phyloP scores from a whole-genome alignment of 176 grass and related monocot genomes.

The Panicum miliaceum region DNA sequence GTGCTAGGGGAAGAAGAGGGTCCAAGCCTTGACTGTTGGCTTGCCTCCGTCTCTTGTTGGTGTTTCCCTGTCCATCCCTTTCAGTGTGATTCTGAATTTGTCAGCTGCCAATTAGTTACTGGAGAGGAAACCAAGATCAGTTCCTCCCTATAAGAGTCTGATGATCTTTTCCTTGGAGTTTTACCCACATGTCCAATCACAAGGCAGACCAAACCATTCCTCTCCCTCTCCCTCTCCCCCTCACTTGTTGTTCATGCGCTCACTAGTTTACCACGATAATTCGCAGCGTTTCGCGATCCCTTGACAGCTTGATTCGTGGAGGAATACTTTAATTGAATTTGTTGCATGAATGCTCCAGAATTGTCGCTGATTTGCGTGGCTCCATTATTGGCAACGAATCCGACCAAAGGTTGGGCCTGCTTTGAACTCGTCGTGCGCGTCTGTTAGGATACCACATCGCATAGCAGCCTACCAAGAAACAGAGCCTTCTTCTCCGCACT shows the following conservation, averaged over 20 bases:
- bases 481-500: neutral
- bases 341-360: neutral
- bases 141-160: neutral
- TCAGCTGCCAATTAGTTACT: neutral
- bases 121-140: constrained; percentile 17
- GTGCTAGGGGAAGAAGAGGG: neutral
- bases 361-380: neutral
- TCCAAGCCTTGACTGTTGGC: neutral
- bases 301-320: neutral
- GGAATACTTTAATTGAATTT: no score
- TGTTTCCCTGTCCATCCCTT: constrained; percentile 33
- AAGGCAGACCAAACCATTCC: neutral
- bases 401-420: neutral
- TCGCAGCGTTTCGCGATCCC: neutral
- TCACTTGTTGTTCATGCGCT: neutral
- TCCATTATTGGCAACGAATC: neutral
- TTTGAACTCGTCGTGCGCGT: neutral
- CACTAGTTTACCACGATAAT: neutral
- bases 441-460: neutral
- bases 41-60: neutral
- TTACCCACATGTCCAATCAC: neutral
- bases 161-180: neutral
- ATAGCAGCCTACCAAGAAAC: neutral
- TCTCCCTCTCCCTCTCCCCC: neutral
- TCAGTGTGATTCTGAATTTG: constrained; percentile 9